These are phyloP conservation scores for Suhomyces xylopsoci DNA, from an alignment of 805 yeast genomes.

Conservation along the genomic window DNA sequence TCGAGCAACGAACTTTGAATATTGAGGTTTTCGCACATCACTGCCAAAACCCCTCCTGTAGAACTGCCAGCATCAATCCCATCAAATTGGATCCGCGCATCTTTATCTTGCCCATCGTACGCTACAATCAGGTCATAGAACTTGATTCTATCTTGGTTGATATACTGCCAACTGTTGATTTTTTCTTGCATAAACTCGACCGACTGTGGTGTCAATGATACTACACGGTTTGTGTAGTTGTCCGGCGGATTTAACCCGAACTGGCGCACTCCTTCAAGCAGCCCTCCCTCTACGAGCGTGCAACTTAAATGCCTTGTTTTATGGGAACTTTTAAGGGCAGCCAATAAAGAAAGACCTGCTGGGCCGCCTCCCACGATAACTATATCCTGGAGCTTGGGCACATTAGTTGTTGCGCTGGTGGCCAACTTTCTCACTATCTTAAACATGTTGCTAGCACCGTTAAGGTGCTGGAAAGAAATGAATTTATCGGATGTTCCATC, in stretches of 20 bases:
- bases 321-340: slow-evolving; percentile 73
- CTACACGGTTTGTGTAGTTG: slow-evolving; percentile 72
- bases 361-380: slow-evolving; percentile 97
- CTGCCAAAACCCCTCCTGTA: slow-evolving; percentile 44
- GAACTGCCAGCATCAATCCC: slow-evolving; percentile 30
- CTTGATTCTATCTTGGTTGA: slow-evolving; percentile 68
- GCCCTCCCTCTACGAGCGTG: slow-evolving; percentile 71
- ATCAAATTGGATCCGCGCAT: slow-evolving; percentile 70
- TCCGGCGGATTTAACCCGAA: slow-evolving; percentile 48
- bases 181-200: slow-evolving; percentile 55
- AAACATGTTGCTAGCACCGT: slow-evolving; percentile 1
- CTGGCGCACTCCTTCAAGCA: slow-evolving; percentile 48
- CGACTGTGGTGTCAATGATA: slow-evolving; percentile 81
- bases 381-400: slow-evolving; percentile 48
- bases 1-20: slow-evolving; percentile 71
- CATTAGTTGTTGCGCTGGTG: slow-evolving; percentile 2
- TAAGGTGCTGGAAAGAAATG: background rate
- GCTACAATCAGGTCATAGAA: slow-evolving; percentile 80
- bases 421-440: slow-evolving; percentile 7
- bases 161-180: slow-evolving; percentile 74
- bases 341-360: slow-evolving; percentile 84
- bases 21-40: slow-evolving; percentile 86
- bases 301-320: slow-evolving; percentile 57
- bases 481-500: background rate
- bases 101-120: slow-evolving; percentile 72